Conservation (phyloP, 345 rosid species). For the Draba incana region DNA sequence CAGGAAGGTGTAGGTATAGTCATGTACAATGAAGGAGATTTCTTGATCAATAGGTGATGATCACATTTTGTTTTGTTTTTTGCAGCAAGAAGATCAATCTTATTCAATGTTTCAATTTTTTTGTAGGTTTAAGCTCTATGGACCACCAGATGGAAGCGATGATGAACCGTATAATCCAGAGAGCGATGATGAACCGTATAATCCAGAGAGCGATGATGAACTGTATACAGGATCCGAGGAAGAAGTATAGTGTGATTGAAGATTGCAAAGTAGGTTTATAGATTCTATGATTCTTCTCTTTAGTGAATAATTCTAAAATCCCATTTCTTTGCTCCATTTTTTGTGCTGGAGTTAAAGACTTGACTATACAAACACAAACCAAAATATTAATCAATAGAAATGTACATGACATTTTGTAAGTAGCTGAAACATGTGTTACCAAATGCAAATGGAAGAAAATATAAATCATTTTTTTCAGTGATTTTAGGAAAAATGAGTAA, state of each 20-base stretch:
- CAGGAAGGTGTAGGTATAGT: neutral
- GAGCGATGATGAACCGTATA: no score
- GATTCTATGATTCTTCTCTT: neutral
- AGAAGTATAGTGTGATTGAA: constrained; percentile 4
- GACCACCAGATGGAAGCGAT: neutral
- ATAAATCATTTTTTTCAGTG: no score
- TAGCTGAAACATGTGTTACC: no score
- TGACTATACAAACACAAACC: no score
- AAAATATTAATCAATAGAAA: no score
- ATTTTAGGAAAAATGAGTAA: no score
- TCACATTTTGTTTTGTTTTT: neutral
- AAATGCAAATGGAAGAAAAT: no score
- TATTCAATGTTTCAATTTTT: neutral
- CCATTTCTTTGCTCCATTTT: no score
- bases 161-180: no score
- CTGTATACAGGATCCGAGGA: neutral
- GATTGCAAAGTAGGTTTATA: neutral
- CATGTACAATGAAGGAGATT: constrained; percentile 3
- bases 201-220: neutral
- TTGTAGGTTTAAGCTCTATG: neutral
- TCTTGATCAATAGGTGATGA: constrained; percentile 11
- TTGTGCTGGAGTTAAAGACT: no score
- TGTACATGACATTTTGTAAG: no score
- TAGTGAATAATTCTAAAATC: no score
- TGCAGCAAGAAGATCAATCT: neutral